Percentiles rank a stretch among this genome's conserved stretches.
These are phyloP conservation scores for Leucoagaricus sp. DNA, from an alignment of 1,284 basidiomycete genomes.

Conservation along the genomic window DNA sequence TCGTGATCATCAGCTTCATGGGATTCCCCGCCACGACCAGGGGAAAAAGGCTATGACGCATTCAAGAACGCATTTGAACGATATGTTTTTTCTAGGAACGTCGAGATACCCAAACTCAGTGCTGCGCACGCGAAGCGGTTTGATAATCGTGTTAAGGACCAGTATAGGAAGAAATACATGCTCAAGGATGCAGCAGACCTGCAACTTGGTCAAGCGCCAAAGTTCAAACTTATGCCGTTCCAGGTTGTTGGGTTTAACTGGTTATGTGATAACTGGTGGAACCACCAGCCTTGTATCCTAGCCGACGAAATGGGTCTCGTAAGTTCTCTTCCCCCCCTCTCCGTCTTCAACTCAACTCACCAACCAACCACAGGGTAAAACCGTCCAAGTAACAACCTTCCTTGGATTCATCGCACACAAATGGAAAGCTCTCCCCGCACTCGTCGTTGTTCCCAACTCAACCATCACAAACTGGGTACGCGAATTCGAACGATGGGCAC, in stretches of 20 bases:
- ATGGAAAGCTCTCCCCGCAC: constrained; percentile 70
- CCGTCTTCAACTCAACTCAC: too few species aligned
- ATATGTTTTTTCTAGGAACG: constrained; percentile 64
- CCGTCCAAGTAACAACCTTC: constrained; percentile 89
- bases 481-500: constrained; percentile 94
- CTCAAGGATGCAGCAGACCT: constrained; percentile 56
- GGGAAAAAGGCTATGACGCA: constrained; percentile 58
- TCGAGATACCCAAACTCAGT: constrained; percentile 59
- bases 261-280: constrained; percentile 90
- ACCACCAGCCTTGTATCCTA: constrained; percentile 86
- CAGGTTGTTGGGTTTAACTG: constrained; percentile 94
- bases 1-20: constrained; percentile 61
- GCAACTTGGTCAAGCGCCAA: constrained; percentile 61
- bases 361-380: constrained; percentile 78
- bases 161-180: constrained; percentile 44
- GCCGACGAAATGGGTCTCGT: constrained; percentile 98
- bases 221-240: constrained; percentile 81
- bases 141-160: constrained; percentile 49
- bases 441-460: constrained; percentile 94
- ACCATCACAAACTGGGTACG: constrained; percentile 87
- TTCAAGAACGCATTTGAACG: constrained; percentile 67
- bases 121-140: constrained; percentile 38
- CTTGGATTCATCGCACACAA: constrained; percentile 74
- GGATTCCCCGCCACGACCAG: constrained; percentile 80
- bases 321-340: constrained; percentile 25